Conservation (phyloP, 2,329 filamentous ascomycete species). For the Zasmidium angulare region DNA sequence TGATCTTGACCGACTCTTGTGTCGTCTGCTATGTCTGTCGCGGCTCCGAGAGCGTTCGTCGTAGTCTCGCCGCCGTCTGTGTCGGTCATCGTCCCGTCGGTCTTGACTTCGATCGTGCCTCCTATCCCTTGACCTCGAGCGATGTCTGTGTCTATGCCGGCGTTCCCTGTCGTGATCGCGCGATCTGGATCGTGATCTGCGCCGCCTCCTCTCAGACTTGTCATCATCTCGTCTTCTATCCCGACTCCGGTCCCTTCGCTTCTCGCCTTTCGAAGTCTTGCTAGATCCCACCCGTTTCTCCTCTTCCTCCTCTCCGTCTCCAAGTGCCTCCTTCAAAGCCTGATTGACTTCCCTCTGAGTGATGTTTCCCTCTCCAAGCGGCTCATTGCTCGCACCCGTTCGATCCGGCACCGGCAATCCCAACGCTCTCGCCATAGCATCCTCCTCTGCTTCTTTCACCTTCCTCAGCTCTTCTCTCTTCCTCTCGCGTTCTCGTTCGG, state of each 20-base stretch:
- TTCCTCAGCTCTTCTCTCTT: conserved; percentile 69
- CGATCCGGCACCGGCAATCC: conserved; percentile 71
- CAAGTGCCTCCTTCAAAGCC: conserved; percentile 50
- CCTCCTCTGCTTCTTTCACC: conserved; percentile 89
- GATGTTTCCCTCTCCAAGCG: conserved; percentile 55
- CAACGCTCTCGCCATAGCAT: conserved; percentile 79
- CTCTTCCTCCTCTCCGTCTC: conserved; percentile 38
- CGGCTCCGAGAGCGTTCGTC: conserved; percentile 17
- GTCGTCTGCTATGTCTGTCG: conserved; percentile 10
- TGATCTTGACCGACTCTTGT: conserved; percentile 22
- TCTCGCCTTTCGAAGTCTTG: conserved; percentile 21
- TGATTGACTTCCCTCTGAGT: conserved; percentile 58
- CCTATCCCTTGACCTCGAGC: conserved; percentile 19
- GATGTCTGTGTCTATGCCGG: conserved; percentile 28
- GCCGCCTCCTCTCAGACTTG: conserved; percentile 21
- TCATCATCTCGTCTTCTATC: conserved; percentile 25
- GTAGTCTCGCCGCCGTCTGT: conserved; percentile 9
- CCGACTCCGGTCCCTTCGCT: conserved; percentile 27
- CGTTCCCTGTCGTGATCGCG: conserved; percentile 24
- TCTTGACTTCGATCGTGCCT: conserved; percentile 24
- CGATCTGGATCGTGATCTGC: conserved; percentile 31
- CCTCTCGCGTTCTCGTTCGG: conserved; percentile 68
- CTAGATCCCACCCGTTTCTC: conserved; percentile 18
- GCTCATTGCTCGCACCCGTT: conserved; percentile 63
- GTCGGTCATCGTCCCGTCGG: conserved; percentile 8